Evolutionary conservation across 108 stramenopile species (phyloP), one percentile per base, ranked within the genome.

Genomic region (Fragilaria radians): DNA sequence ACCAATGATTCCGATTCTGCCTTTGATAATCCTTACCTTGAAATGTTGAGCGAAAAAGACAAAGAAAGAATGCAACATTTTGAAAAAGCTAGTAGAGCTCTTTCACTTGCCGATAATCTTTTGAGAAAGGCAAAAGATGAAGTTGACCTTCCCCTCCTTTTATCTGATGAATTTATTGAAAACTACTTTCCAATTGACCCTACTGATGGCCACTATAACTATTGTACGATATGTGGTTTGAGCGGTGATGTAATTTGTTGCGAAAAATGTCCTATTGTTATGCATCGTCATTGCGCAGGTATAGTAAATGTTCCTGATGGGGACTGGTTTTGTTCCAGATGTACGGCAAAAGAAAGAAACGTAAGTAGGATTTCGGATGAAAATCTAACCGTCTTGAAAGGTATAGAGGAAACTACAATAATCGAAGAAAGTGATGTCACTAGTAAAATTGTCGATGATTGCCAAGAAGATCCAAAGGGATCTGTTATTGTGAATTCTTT

Each of bases 181-280:
- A 32, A 52, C 14, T 31, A 42, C 14, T 79, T 80, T 54, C 76
- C 75, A 5, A 36, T 77, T 26, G 82, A 83, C 48, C 63, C 61
- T 53, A n/a, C 52, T 32, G 82, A 83, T 52, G 75, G 75, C 31
- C 75, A 77, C 47, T 83, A 71, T 36, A 32, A 68, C 0, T 77
- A 59, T 56, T 83, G 82, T 54, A 67, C 57, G 22, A 57, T 76
- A 28, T 83, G 82, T 63, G 82, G 82, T 21, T 47, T 69, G 18
- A 71, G 68, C 50, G 82, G 82, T 0, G 76, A 80, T 61, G 54
- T 83, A 2, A 24, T 83, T 24, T 78, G 75, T 42, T 83, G 82
- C 34, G 82, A 83, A 29, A 73, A 73, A 0, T 83, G 82, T 32
- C 53, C 82, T 0, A 78, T 68, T 46, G 82, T 83, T 11, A 57